phyloP scores from a whole-genome alignment of 345 rosid species.

The Abelmoschus esculentus region DNA sequence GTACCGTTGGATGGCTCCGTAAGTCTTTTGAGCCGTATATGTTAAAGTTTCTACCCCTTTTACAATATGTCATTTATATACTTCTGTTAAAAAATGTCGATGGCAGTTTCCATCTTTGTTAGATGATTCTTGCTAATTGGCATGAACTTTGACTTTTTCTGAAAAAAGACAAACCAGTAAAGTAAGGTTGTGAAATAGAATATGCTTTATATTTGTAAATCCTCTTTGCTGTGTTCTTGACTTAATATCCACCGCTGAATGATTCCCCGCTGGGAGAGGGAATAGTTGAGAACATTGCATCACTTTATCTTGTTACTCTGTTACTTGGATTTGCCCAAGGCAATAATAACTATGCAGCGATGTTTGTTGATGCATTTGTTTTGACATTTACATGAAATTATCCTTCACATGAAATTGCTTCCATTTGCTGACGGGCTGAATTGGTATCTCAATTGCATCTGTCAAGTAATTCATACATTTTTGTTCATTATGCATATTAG shows the following conservation, averaged over 20 bases:
- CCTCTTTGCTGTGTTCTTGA: not conserved
- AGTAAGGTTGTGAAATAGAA: not conserved
- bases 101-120: not conserved
- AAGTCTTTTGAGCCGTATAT: conserved; percentile 20
- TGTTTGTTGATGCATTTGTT: not conserved
- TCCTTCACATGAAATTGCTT: not conserved
- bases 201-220: not conserved
- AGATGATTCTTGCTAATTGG: not conserved
- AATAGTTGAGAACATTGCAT: not conserved
- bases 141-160: not conserved
- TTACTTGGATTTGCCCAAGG: not conserved
- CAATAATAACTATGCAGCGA: not conserved
- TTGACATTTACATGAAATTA: not conserved
- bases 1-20: conserved; percentile 61
- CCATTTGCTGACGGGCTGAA: not conserved
- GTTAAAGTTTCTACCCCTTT: conserved; percentile 3
- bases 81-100: not conserved
- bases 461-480: not conserved
- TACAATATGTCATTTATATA: not conserved
- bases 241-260: not conserved
- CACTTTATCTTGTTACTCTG: not conserved
- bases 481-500: not conserved
- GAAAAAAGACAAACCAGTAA: not conserved
- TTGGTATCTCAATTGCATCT: not conserved
- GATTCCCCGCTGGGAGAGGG: not conserved